phyloP scores from a whole-genome alignment of 2,329 filamentous ascomycete genomes.

The Calonectria crousiana region DNA sequence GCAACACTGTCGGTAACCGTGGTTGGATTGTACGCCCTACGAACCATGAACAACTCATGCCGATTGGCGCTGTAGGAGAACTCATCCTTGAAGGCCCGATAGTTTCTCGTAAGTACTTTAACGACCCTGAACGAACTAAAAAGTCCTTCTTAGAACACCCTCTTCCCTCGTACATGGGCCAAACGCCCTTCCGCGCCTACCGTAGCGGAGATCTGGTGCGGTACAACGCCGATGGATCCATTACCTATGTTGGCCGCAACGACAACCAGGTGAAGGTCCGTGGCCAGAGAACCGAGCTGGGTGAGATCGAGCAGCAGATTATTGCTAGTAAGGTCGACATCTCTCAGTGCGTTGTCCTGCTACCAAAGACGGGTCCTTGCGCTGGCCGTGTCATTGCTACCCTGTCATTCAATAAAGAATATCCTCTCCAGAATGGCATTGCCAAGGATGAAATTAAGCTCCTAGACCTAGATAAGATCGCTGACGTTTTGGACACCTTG shows the following conservation, averaged over 20 bases:
- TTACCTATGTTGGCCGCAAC: neutral
- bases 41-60: neutral
- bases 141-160: neutral
- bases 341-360: neutral
- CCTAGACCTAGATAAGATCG: neutral
- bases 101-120: constrained; percentile 8
- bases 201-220: neutral
- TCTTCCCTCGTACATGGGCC: neutral
- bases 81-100: neutral
- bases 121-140: neutral
- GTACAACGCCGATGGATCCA: neutral
- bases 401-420: neutral
- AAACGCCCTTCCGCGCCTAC: neutral
- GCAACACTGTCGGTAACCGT: neutral
- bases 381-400: neutral
- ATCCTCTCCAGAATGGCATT: neutral
- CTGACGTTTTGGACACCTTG: neutral
- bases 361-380: neutral
- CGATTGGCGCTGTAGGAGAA: neutral
- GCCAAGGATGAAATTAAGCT: neutral
- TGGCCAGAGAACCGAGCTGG: neutral
- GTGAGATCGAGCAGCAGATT: neutral
- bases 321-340: neutral
- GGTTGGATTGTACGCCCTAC: neutral
- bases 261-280: constrained; percentile 2